These are phyloP conservation scores for Hapsidospora chrysogenum DNA, from an alignment of 495 filamentous ascomycete species.

Conservation along the genomic window DNA sequence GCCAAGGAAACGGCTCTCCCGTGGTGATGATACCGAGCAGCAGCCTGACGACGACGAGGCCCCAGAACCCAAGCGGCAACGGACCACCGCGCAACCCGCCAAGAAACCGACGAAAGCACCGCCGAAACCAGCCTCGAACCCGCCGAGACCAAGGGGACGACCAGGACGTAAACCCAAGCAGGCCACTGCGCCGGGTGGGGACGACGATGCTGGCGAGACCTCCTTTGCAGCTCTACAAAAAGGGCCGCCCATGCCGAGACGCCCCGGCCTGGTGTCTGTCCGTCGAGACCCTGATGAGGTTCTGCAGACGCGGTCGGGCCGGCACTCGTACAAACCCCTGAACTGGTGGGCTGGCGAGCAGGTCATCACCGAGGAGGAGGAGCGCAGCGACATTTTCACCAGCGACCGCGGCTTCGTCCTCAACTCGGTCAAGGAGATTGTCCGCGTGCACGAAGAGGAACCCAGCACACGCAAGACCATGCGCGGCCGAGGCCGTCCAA, in stretches of 20 bases:
- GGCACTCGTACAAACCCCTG: constrained; percentile 52
- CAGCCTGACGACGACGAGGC: constrained; percentile 11
- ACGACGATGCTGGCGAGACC: constrained; percentile 19
- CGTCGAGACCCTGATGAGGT: constrained; percentile 45
- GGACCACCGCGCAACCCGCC: not conserved
- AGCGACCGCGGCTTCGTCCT: constrained; percentile 28
- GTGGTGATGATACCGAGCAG: constrained; percentile 5
- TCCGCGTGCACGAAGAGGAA: constrained; percentile 42
- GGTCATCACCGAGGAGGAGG: constrained; percentile 43
- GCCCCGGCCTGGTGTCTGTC: constrained; percentile 50
- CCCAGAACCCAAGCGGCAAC: constrained; percentile 4
- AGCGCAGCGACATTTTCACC: constrained; percentile 11
- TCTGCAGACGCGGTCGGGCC: constrained; percentile 33
- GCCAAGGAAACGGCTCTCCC: not conserved
- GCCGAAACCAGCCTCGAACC: constrained; percentile 4
- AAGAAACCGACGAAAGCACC: not conserved
- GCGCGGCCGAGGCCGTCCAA: constrained; percentile 1
- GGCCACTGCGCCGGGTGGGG: constrained; percentile 4
- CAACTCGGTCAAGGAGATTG: constrained; percentile 53
- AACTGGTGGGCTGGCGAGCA: constrained; percentile 77
- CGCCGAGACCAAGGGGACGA: constrained; percentile 8
- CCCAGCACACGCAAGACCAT: not conserved
- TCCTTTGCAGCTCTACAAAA: constrained; percentile 21
- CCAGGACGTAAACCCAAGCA: constrained; percentile 9
- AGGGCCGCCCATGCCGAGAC: constrained; percentile 34